Base-by-base conservation (phyloP, 164 flowering plant species). In the Stephania cephalantha region DNA sequence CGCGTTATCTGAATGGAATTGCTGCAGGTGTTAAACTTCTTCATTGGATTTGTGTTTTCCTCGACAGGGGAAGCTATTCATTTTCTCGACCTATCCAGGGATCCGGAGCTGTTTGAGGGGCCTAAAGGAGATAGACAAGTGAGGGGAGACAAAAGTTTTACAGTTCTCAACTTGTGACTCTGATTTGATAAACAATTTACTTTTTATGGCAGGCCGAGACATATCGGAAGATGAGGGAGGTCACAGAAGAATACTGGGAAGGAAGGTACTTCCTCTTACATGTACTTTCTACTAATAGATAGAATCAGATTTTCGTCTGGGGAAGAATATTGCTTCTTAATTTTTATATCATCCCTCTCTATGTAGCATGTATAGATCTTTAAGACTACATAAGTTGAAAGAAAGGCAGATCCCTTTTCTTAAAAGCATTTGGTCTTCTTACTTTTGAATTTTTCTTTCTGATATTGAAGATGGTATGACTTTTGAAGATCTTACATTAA, bases 51-150 rank as follows among this genome's bases (percentile, higher is more conserved):
- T 76, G 53, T 66, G 25, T 50, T 69, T 69, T 29, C 20, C 52
- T 45, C 35, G 45, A 61, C 91, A 94, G 98, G 97, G 15, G 88
- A 90, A 75, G 87, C 85, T 75, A 89, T 96, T 73, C 90, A 88
- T 64, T 96, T 85, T 84, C 78, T 96, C 69, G 97, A 96, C 80
- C 83, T 94, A 68, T 88, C 97, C 29, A 77, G 86, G 44, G 98
- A 94, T 71, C 97, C 97, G 17, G 88, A 82, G 77, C 89, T 96
- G 8, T 96, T 96, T 78, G 88, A 90, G 79, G 98, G 98, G 76
- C 93, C 93, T 63, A 96, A 89, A 83, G 96, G 98, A 71, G 96
- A 92, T 80, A 89, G 79, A 83, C 99, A 96, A 79, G 99, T 92
- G 85, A 81, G 88, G 20, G 50, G 11, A 50, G 17, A 9, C 1